Evolutionary conservation across 2,329 filamentous ascomycete species (phyloP).

Genomic region (Fusarium torulosum): DNA sequence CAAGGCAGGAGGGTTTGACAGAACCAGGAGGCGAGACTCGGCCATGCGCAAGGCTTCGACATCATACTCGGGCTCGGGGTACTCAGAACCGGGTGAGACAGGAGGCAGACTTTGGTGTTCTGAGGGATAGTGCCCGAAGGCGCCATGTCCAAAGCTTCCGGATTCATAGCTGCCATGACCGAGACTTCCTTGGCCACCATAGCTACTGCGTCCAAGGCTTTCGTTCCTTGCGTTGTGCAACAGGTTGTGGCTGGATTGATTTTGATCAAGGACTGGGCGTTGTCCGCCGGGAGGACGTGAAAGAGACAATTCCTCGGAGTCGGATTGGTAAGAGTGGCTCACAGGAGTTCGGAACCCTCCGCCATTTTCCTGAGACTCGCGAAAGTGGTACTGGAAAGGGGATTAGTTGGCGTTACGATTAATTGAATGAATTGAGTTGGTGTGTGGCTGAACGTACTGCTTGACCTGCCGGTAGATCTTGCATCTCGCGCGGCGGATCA

Average conservation of each 20-base stretch:
- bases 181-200: constrained; percentile 9
- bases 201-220: constrained; percentile 15
- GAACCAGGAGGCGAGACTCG: constrained; percentile 34
- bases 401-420: too few relatives aligned
- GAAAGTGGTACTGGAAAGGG: constrained; percentile 42
- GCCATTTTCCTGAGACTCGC: constrained; percentile 25
- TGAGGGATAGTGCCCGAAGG: constrained; percentile 32
- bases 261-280: constrained; percentile 31
- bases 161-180: constrained; percentile 28
- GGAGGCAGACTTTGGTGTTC: constrained; percentile 23
- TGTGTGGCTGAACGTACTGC: constrained; percentile 38
- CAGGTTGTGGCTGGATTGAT: constrained; percentile 36
- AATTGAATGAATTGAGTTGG: neutral
- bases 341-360: constrained; percentile 24
- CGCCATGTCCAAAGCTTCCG: too few relatives aligned
- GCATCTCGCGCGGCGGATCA: constrained; percentile 40
- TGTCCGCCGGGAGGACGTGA: constrained; percentile 32
- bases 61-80: constrained; percentile 33
- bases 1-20: constrained; percentile 33
- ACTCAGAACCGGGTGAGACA: constrained; percentile 28
- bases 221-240: constrained; percentile 31
- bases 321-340: constrained; percentile 35
- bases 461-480: constrained; percentile 40
- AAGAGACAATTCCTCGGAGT: constrained; percentile 26
- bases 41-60: constrained; percentile 33